A percentile compares a stretch with the other conserved stretches of the same genome.
phyloP scores from a whole-genome alignment of 495 filamentous ascomycete species.

The Penicillium maclennaniae region DNA sequence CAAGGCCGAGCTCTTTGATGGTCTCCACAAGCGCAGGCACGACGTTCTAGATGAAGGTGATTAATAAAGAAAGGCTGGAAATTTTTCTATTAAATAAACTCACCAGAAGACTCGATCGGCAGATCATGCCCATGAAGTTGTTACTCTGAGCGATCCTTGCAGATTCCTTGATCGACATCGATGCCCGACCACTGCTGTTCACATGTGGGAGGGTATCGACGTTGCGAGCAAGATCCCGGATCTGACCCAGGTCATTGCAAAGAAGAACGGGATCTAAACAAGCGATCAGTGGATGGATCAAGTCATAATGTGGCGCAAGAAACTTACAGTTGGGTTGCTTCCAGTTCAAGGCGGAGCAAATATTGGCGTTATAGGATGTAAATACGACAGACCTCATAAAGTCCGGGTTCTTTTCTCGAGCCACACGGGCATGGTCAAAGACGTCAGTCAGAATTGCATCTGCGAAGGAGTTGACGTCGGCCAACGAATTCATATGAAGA shows the following conservation, averaged over 20 bases:
- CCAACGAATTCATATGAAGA: constrained; percentile 62
- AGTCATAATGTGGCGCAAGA: neutral
- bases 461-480: constrained; percentile 82
- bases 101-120: constrained; percentile 80
- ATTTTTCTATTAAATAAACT: constrained; percentile 24
- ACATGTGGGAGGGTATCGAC: constrained; percentile 39
- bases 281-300: neutral
- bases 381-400: constrained; percentile 84
- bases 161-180: constrained; percentile 87
- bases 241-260: constrained; percentile 81
- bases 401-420: constrained; percentile 64
- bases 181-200: constrained; percentile 62
- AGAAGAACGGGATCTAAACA: constrained; percentile 78
- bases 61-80: constrained; percentile 16
- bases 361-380: constrained; percentile 80
- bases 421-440: constrained; percentile 81
- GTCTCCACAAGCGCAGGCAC: constrained; percentile 88
- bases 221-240: constrained; percentile 46
- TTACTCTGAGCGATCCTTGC: constrained; percentile 91
- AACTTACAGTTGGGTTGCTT: constrained; percentile 92
- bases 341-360: constrained; percentile 95
- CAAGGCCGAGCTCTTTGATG: constrained; percentile 89
- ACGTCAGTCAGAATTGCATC: constrained; percentile 80
- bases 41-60: constrained; percentile 59
- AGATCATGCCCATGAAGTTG: constrained; percentile 97